Evolutionary conservation across 2,329 filamentous ascomycete species (phyloP).

Genomic region (Ophiostoma novo-ulmi): DNA sequence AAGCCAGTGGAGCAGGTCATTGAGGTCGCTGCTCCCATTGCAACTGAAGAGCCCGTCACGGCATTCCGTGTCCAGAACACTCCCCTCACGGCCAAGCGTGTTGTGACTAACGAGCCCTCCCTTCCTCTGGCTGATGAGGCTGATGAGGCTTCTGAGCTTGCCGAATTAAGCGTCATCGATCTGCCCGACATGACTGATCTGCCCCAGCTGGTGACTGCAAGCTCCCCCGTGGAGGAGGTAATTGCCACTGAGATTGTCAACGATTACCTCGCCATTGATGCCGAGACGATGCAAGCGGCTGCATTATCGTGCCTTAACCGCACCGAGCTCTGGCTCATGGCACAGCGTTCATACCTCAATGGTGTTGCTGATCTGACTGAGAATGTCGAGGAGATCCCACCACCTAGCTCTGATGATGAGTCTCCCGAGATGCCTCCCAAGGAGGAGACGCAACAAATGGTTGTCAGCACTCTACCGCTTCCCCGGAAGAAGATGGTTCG

Average conservation of each 20-base stretch:
- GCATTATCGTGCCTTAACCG: constrained; percentile 73
- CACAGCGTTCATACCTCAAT: constrained; percentile 72
- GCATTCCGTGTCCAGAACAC: constrained; percentile 42
- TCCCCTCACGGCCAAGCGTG: constrained; percentile 35
- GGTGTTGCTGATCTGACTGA: constrained; percentile 56
- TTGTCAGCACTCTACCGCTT: constrained; percentile 25
- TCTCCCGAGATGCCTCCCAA: constrained; percentile 26
- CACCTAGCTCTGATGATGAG: constrained; percentile 30
- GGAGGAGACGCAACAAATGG: constrained; percentile 31
- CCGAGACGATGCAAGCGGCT: constrained; percentile 64
- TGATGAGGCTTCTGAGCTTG: constrained; percentile 35
- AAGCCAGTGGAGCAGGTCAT: constrained; percentile 63
- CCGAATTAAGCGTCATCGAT: constrained; percentile 36
- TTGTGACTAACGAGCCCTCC: constrained; percentile 27
- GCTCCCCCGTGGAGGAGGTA: constrained; percentile 50
- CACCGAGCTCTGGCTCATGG: constrained; percentile 79
- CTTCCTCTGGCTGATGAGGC: constrained; percentile 24
- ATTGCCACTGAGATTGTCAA: constrained; percentile 59
- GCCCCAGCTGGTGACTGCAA: constrained; percentile 25
- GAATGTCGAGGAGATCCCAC: constrained; percentile 24
- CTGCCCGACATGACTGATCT: constrained; percentile 24
- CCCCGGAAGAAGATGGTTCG: constrained; percentile 65
- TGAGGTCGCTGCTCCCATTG: constrained; percentile 46
- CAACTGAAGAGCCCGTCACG: constrained; percentile 60
- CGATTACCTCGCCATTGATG: constrained; percentile 71